phyloP scores from a whole-genome alignment of 2,329 filamentous ascomycete species.

The Calonectria leucothoes region DNA sequence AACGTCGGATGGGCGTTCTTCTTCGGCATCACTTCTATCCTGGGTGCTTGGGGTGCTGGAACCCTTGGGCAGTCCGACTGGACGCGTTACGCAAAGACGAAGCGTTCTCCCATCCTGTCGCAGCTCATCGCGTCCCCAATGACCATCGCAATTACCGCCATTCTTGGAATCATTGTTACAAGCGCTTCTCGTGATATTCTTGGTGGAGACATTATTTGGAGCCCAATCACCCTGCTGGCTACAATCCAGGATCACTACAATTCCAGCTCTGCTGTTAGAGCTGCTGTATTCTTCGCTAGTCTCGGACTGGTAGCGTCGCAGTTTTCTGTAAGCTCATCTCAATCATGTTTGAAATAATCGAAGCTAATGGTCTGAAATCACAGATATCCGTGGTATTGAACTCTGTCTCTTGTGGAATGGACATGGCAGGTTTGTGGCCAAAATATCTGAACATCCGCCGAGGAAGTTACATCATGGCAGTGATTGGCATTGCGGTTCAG shows the following conservation, averaged over 20 bases:
- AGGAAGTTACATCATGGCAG: constrained; percentile 60
- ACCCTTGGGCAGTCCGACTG: constrained; percentile 44
- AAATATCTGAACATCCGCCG: constrained; percentile 67
- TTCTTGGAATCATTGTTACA: constrained; percentile 40
- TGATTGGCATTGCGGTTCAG: constrained; percentile 52
- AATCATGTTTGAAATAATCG: not conserved
- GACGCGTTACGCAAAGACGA: constrained; percentile 39
- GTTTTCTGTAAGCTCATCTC: constrained; percentile 24
- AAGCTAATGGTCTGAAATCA: not conserved
- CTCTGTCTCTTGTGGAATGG: constrained; percentile 64
- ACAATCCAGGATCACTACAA: constrained; percentile 42
- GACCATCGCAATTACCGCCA: constrained; percentile 43
- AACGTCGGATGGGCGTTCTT: constrained; percentile 45
- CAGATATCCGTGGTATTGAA: constrained; percentile 53
- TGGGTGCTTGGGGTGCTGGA: constrained; percentile 41
- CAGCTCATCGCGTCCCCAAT: constrained; percentile 38
- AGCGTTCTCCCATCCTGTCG: constrained; percentile 31
- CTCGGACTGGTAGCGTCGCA: constrained; percentile 41
- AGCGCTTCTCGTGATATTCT: constrained; percentile 37
- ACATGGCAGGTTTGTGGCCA: constrained; percentile 63
- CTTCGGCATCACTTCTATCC: constrained; percentile 45
- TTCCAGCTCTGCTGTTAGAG: constrained; percentile 36
- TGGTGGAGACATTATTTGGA: constrained; percentile 40
- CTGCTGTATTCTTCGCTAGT: constrained; percentile 41
- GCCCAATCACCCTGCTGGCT: constrained; percentile 38